These are phyloP conservation scores for Crucibulum laeve DNA, from an alignment of 768 basidiomycete genomes.

Conservation along the genomic window DNA sequence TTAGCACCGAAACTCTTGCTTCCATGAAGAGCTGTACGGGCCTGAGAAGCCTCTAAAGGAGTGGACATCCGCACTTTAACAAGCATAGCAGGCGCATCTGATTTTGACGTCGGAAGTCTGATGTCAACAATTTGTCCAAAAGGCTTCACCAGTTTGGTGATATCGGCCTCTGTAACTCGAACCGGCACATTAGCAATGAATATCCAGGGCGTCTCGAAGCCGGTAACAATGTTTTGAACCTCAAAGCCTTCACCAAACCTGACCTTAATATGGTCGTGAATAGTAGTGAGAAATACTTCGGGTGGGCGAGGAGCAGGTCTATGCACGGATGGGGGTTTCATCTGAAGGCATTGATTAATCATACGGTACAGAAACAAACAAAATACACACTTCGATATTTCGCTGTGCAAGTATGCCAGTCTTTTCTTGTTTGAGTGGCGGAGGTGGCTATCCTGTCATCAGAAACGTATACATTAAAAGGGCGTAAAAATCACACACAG, in stretches of 20 bases:
- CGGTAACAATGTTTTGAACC: slow-evolving; percentile 52
- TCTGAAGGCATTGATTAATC: too few species aligned
- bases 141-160: slow-evolving; percentile 33
- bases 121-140: slow-evolving; percentile 47
- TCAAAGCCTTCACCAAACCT: slow-evolving; percentile 59
- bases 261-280: slow-evolving; percentile 54
- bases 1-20: slow-evolving; percentile 27
- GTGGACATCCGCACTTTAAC: slow-evolving; percentile 45
- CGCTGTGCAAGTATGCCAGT: too few species aligned
- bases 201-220: slow-evolving; percentile 67
- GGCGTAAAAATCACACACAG: too few species aligned
- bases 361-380: too few species aligned
- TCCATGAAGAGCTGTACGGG: slow-evolving; percentile 48
- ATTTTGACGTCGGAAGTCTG: slow-evolving; percentile 15
- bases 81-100: slow-evolving; percentile 15
- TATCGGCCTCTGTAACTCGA: slow-evolving; percentile 20
- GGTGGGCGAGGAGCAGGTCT: slow-evolving; percentile 6
- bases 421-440: too few species aligned
- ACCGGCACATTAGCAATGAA: slow-evolving; percentile 47
- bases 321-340: too few species aligned
- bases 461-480: too few species aligned
- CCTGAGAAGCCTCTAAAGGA: slow-evolving; percentile 47
- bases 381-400: too few species aligned
- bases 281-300: slow-evolving; percentile 17
- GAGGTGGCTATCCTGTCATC: too few species aligned